phyloP scores from a whole-genome alignment of 139 green algal genomes.

The Astrephomene gubernaculifera region DNA sequence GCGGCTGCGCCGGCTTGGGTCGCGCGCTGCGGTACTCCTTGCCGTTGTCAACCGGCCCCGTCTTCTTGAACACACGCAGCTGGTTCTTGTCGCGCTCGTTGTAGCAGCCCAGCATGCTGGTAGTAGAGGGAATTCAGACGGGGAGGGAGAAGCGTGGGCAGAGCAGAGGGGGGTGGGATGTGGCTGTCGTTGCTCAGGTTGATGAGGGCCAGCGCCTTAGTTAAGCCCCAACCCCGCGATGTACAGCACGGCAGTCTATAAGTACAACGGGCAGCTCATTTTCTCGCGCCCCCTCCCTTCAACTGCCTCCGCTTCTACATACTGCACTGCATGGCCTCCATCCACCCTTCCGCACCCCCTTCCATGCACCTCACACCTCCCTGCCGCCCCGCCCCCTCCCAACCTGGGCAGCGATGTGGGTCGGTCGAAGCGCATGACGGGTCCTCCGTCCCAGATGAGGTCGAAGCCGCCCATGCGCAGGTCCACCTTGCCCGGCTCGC shows the following conservation, averaged over 20 bases:
- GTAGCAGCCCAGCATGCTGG: slow-evolving; percentile 62
- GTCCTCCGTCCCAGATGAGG: slow-evolving; percentile 78
- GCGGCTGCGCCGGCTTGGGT: neutral
- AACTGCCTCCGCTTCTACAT: no score
- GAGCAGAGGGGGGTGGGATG: no score
- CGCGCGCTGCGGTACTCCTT: slow-evolving; percentile 1
- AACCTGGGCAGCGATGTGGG: slow-evolving; percentile 65
- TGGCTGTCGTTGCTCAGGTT: no score
- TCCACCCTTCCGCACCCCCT: neutral
- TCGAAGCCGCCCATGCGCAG: slow-evolving; percentile 79
- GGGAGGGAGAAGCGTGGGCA: neutral
- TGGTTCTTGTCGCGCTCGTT: slow-evolving; percentile 53
- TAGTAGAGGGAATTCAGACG: neutral
- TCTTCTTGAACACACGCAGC: slow-evolving; percentile 46
- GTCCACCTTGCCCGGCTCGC: slow-evolving; percentile 55
- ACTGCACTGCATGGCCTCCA: no score
- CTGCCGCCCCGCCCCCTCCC: neutral
- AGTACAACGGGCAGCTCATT: no score
- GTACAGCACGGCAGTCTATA: no score
- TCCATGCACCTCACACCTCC: neutral
- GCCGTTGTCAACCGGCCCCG: slow-evolving; percentile 24
- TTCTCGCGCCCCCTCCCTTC: no score
- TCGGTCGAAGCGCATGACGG: slow-evolving; percentile 60
- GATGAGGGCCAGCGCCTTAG: no score
- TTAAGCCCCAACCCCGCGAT: no score